Percentiles rank a stretch among this genome's conserved stretches.
Evolutionary conservation across 148 eudicot genomes (phyloP).

Genomic region (Tetragonia tetragonoides): DNA sequence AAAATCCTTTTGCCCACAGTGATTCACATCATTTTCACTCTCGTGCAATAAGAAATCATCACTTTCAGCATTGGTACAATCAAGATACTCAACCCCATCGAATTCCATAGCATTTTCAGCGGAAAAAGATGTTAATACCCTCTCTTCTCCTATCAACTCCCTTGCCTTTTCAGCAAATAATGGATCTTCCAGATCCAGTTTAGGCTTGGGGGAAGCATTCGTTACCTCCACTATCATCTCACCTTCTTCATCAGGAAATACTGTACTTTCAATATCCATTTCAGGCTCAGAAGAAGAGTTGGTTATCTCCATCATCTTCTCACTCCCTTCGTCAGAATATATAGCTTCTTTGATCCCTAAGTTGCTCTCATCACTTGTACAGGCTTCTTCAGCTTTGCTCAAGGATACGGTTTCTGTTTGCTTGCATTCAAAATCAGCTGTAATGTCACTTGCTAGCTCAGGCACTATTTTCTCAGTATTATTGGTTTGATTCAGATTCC

Average conservation of each 20-base stretch:
- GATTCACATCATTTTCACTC: constrained; percentile 28
- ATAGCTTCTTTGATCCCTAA: constrained; percentile 6
- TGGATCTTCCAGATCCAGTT: constrained; percentile 22
- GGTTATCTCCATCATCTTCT: constrained; percentile 19
- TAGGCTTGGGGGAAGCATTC: constrained; percentile 29
- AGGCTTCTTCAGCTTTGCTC: constrained; percentile 33
- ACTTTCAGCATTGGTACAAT: constrained; percentile 21
- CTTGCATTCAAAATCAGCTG: constrained; percentile 24
- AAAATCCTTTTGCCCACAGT: constrained; percentile 26
- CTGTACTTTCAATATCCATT: not conserved
- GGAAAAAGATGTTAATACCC: constrained; percentile 21
- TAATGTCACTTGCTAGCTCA: constrained; percentile 25
- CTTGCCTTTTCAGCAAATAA: constrained; percentile 19
- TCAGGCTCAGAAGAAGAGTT: constrained; percentile 10
- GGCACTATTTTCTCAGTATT: constrained; percentile 25
- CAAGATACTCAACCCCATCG: constrained; percentile 23
- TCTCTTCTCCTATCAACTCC: constrained; percentile 31
- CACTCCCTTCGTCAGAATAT: constrained; percentile 24
- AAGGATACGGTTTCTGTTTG: constrained; percentile 21
- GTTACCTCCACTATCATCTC: constrained; percentile 28
- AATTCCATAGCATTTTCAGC: constrained; percentile 34
- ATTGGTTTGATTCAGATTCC: constrained; percentile 10
- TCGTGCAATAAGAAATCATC: constrained; percentile 16
- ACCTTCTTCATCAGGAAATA: constrained; percentile 25
- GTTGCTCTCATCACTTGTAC: constrained; percentile 22